These are phyloP conservation scores for Talaromyces verruculosus DNA, from an alignment of 2,329 filamentous ascomycete genomes.

Conservation along the genomic window DNA sequence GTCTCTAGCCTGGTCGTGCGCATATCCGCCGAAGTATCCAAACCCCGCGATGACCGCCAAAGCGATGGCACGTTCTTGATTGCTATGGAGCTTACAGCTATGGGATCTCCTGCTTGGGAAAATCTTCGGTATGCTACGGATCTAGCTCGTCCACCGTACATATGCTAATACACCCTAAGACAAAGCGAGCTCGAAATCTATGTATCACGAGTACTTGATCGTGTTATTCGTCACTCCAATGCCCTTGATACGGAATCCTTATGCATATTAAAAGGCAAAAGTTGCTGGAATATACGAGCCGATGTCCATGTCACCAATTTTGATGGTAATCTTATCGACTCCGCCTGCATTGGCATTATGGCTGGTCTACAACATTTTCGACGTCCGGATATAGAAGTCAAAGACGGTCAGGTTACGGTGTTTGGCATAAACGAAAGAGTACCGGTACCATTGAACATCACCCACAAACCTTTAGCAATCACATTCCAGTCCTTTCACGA, in stretches of 20 bases:
- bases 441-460: slow-evolving; percentile 82
- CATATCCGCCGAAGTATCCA: slow-evolving; percentile 83
- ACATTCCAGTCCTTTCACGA: slow-evolving; percentile 78
- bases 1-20: slow-evolving; percentile 70
- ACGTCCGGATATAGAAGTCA: slow-evolving; percentile 82
- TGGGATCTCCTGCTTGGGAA: slow-evolving; percentile 89
- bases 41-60: slow-evolving; percentile 81
- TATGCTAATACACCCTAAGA: slow-evolving; percentile 40
- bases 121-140: slow-evolving; percentile 62
- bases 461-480: slow-evolving; percentile 88
- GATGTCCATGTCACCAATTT: slow-evolving; percentile 90
- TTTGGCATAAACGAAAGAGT: slow-evolving; percentile 84
- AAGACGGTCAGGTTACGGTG: slow-evolving; percentile 79
- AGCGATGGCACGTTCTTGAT: slow-evolving; percentile 97
- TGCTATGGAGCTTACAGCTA: slow-evolving; percentile 83
- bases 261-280: slow-evolving; percentile 85
- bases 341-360: slow-evolving; percentile 80
- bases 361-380: slow-evolving; percentile 88
- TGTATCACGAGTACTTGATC: slow-evolving; percentile 85
- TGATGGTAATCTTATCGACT: slow-evolving; percentile 87
- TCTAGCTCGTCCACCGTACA: not conserved
- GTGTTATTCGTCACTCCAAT: slow-evolving; percentile 86
- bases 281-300: slow-evolving; percentile 87
- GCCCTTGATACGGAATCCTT: slow-evolving; percentile 94
- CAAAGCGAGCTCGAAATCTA: slow-evolving; percentile 82